These are phyloP conservation scores for Sporisorium graminicola DNA, from an alignment of 1,284 basidiomycete genomes.

Conservation along the genomic window DNA sequence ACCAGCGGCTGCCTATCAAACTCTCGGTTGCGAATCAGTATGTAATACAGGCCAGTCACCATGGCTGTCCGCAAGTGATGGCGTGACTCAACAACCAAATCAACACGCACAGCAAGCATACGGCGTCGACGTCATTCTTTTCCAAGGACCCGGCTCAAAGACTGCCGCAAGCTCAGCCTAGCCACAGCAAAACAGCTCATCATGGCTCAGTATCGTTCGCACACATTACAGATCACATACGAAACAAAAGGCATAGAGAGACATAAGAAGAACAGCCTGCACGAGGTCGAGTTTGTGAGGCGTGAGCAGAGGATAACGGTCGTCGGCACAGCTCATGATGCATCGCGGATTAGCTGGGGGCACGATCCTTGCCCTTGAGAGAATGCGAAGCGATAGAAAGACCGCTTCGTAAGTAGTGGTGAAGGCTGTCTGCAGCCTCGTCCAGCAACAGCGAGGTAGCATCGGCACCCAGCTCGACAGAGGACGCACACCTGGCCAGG, in stretches of 20 bases:
- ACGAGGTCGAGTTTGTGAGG: too few relatives aligned
- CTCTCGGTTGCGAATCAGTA: too few relatives aligned
- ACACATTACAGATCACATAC: neutral
- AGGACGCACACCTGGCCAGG: constrained; percentile 4
- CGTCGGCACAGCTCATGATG: neutral
- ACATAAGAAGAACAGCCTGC: neutral
- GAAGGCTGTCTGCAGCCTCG: neutral
- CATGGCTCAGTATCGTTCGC: neutral
- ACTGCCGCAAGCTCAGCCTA: neutral
- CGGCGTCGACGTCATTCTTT: too few relatives aligned
- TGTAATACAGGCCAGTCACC: too few relatives aligned
- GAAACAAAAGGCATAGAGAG: neutral
- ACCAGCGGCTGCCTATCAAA: neutral
- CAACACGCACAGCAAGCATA: neutral
- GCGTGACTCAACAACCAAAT: too few relatives aligned
- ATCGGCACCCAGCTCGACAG: neutral
- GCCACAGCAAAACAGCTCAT: neutral
- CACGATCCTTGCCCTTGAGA: constrained; percentile 28
- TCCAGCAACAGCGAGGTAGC: neutral
- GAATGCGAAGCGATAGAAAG: neutral
- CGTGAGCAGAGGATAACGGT: too few relatives aligned
- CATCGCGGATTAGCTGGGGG: constrained; percentile 9
- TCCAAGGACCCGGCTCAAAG: neutral
- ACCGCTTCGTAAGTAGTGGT: neutral
- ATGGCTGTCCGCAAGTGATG: too few relatives aligned